phyloP scores from a whole-genome alignment of 2,329 filamentous ascomycete genomes.

The Talaromyces islandicus region DNA sequence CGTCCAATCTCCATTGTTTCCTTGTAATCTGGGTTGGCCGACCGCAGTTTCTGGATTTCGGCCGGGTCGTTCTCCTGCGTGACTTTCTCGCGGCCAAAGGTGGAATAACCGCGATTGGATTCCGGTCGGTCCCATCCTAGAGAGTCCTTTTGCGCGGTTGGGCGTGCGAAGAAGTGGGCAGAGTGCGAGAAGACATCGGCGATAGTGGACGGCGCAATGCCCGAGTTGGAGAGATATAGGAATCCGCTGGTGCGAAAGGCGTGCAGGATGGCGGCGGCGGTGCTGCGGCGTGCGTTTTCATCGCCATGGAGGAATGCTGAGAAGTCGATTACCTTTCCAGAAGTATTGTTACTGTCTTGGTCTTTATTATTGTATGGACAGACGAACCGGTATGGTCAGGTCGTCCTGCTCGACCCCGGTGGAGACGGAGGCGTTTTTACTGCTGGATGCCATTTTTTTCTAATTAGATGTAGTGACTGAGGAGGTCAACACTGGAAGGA shows the following conservation, averaged over 20 bases:
- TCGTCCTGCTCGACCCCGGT: slow-evolving; percentile 39
- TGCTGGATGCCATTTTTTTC: neutral
- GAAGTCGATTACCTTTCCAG: slow-evolving; percentile 74
- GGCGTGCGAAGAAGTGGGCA: slow-evolving; percentile 63
- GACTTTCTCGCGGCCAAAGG: slow-evolving; percentile 67
- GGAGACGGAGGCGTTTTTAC: slow-evolving; percentile 10
- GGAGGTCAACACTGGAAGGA: too few species aligned
- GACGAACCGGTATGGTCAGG: slow-evolving; percentile 34
- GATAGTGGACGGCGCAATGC: slow-evolving; percentile 57
- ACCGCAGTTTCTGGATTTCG: slow-evolving; percentile 56
- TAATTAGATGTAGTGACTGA: neutral
- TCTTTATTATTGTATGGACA: neutral
- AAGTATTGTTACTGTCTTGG: neutral
- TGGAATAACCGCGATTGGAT: slow-evolving; percentile 68
- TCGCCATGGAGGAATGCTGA: slow-evolving; percentile 62
- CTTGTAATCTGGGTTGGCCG: slow-evolving; percentile 47
- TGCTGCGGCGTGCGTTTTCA: slow-evolving; percentile 53
- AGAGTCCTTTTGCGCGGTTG: slow-evolving; percentile 56
- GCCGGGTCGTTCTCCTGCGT: slow-evolving; percentile 49
- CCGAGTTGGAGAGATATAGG: slow-evolving; percentile 78
- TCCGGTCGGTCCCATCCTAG: slow-evolving; percentile 66
- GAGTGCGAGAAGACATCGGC: slow-evolving; percentile 61
- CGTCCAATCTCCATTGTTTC: slow-evolving; percentile 58
- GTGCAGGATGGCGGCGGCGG: slow-evolving; percentile 65
- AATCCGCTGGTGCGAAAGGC: slow-evolving; percentile 86